A percentile compares a stretch with the other conserved stretches of the same genome.
These are phyloP conservation scores for Centaurea solstitialis DNA, from an alignment of 129 eudicot genomes.

Conservation along the genomic window DNA sequence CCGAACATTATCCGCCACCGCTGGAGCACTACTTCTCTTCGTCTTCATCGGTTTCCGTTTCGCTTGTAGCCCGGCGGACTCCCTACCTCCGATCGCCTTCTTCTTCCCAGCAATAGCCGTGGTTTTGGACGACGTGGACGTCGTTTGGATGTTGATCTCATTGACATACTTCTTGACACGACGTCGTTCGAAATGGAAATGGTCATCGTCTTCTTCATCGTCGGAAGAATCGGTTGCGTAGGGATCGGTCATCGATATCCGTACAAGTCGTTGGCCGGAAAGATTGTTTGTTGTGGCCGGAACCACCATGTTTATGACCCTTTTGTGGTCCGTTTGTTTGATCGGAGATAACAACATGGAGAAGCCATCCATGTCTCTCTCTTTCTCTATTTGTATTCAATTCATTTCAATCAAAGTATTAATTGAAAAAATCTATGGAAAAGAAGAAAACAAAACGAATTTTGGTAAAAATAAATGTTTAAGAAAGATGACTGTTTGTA, in stretches of 20 bases:
- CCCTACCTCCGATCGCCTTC: neutral
- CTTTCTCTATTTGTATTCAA: neutral
- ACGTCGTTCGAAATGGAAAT: constrained; percentile 40
- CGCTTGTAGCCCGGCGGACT: constrained; percentile 6
- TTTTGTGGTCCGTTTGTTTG: constrained; percentile 68
- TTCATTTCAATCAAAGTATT: constrained; percentile 3
- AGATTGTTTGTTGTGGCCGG: neutral
- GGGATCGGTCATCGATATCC: constrained; percentile 40
- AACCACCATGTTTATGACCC: constrained; percentile 29
- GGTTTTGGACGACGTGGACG: neutral
- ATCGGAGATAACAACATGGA: constrained; percentile 47
- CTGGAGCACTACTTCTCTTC: neutral
- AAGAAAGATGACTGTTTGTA: neutral
- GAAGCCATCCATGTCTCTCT: constrained; percentile 33
- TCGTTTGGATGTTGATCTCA: constrained; percentile 43
- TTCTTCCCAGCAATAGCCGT: neutral
- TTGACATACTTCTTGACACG: constrained; percentile 39
- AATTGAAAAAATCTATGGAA: neutral
- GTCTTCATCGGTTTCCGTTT: neutral
- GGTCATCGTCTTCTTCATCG: constrained; percentile 33
- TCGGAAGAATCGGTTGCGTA: constrained; percentile 68
- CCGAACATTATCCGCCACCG: constrained; percentile 7
- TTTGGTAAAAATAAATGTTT: neutral
- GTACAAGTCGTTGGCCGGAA: constrained; percentile 29
- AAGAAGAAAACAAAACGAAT: neutral